A percentile compares a stretch with the other conserved stretches of the same genome.
Evolutionary conservation across 1,139 yeast species (phyloP).

Genomic region (Geotrichum europaeum): DNA sequence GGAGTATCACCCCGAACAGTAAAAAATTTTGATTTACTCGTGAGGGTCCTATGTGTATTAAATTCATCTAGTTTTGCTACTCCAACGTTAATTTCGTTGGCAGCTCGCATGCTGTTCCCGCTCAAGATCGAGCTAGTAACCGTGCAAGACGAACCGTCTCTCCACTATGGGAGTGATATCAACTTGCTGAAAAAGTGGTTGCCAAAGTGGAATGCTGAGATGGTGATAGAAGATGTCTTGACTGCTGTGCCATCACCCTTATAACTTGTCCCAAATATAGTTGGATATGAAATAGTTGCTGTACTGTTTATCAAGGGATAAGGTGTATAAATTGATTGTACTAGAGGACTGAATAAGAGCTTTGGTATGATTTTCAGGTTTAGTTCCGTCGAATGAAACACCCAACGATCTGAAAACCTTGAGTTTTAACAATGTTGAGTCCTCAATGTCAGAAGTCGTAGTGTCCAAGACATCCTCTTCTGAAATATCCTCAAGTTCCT

Average conservation of each 20-base stretch:
- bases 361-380: conserved; percentile 33
- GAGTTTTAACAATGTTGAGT: conserved; percentile 36
- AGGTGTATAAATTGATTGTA: conserved; percentile 44
- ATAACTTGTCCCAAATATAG: conserved; percentile 56
- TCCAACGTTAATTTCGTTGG: conserved; percentile 45
- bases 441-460: conserved; percentile 31
- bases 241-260: conserved; percentile 45
- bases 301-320: conserved; percentile 52
- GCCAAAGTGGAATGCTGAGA: conserved; percentile 40
- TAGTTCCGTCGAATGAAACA: conserved; percentile 32
- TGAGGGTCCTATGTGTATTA: conserved; percentile 39
- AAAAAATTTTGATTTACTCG: conserved; percentile 40
- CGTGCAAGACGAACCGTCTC: conserved; percentile 45
- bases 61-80: conserved; percentile 42
- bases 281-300: conserved; percentile 61
- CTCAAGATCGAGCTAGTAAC: conserved; percentile 38
- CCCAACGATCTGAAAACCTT: conserved; percentile 38
- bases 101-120: conserved; percentile 45
- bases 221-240: conserved; percentile 47
- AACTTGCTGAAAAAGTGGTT: conserved; percentile 39
- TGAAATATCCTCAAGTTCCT: conserved; percentile 37
- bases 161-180: conserved; percentile 49
- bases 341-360: conserved; percentile 49
- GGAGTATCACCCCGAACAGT: conserved; percentile 47
- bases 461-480: conserved; percentile 31